Base-by-base conservation (phyloP, 225 moss, liverwort and hornwort genomes). In the Lunularia cruciata region DNA sequence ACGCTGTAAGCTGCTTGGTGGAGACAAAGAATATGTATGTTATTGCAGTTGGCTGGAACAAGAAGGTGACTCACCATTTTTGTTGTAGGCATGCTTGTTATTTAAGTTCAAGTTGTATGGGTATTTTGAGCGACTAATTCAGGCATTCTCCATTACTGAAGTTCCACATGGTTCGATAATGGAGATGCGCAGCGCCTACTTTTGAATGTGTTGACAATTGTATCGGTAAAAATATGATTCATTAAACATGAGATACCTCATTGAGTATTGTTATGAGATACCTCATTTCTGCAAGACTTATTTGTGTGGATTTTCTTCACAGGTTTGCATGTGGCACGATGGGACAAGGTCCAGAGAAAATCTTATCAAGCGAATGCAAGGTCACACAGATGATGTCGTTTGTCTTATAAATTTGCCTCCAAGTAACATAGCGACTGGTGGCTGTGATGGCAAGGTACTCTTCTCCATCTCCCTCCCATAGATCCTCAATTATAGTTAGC, bases 261-360 rank as follows among this genome's bases (percentile, higher is more conserved):
- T n/a, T n/a, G n/a, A n/a, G n/a, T n/a, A n/a, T n/a, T n/a, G n/a
- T n/a, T n/a, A n/a, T n/a, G n/a, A n/a, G n/a, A n/a, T n/a, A n/a
- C n/a, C n/a, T n/a, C n/a, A n/a, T n/a, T n/a, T n/a, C n/a, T n/a
- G n/a, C n/a, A n/a, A n/a, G n/a, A n/a, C n/a, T n/a, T n/a, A n/a
- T n/a, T n/a, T n/a, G n/a, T n/a, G n/a, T n/a, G n/a, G n/a, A n/a
- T n/a, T n/a, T n/a, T n/a, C 57, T 16, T 1, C 55, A 13, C 63
- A 95, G 94, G 89, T 96, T 56, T 92, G 90, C 70, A 73, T 87
- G 73, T 96, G 96, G 96, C 78, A 79, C 25, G 92, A 96, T 46
- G 53, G 84, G 18, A 80, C 72, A 67, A 83, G 82, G 69, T 83
- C 86, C 61, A 68, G 58, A 32, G 92, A 96, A 72, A 77, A 78